A percentile compares a stretch with the other conserved stretches of the same genome.
phyloP scores from a whole-genome alignment of 495 filamentous ascomycete genomes.

The Daldinia childiae region DNA sequence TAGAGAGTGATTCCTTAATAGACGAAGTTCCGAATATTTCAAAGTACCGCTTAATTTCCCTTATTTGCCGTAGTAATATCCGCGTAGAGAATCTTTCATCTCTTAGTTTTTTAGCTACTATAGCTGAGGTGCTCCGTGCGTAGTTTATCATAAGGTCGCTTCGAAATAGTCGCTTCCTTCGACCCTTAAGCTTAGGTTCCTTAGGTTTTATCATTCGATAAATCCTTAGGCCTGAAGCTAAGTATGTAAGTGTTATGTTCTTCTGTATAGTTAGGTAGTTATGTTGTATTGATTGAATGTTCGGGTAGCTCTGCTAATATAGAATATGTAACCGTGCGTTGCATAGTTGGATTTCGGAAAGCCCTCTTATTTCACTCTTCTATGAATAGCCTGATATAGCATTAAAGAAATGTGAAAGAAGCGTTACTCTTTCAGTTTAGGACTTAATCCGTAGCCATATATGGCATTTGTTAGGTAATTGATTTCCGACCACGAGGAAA shows the following conservation, averaged over 20 bases:
- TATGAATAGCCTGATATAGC: not conserved
- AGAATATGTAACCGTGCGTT: not conserved
- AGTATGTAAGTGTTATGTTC: not conserved
- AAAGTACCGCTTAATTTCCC: constrained; percentile 20
- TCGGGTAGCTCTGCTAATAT: not conserved
- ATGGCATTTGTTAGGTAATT: constrained; percentile 27
- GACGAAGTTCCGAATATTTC: not conserved
- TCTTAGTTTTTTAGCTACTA: not conserved
- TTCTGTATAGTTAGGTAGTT: no score
- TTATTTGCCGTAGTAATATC: constrained; percentile 1
- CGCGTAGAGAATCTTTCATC: not conserved
- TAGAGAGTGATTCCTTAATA: not conserved
- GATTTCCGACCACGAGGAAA: constrained; percentile 20
- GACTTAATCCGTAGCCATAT: constrained; percentile 23
- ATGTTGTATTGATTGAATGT: not conserved
- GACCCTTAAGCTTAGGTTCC: not conserved
- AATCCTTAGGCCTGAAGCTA: not conserved
- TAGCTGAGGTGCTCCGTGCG: not conserved
- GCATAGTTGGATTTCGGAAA: constrained; percentile 14
- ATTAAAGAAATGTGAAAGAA: constrained; percentile 8
- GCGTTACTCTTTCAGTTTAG: constrained; percentile 1
- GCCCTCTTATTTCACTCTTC: constrained; percentile 21
- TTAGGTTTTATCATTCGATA: constrained; percentile 13
- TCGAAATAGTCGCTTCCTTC: not conserved
- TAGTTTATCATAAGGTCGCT: constrained; percentile 1